phyloP scores from a whole-genome alignment of 495 filamentous ascomycete genomes.

The Clavariopsis aquatica region DNA sequence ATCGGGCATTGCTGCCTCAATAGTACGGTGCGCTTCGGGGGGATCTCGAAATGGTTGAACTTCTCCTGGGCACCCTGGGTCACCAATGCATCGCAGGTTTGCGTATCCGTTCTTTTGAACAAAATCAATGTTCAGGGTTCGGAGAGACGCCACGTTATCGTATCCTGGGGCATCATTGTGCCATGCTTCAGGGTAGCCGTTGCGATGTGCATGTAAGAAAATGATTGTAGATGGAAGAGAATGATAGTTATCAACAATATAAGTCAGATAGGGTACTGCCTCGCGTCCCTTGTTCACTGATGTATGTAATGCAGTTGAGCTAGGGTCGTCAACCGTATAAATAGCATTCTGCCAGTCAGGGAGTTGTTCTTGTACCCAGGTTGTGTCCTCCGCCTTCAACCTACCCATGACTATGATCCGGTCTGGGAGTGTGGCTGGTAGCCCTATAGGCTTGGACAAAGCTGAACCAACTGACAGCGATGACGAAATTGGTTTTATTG shows the following conservation, averaged over 20 bases:
- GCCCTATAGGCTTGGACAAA: not conserved
- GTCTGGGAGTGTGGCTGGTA: not conserved
- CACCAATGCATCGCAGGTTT: slow-evolving; percentile 52
- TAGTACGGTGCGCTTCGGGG: slow-evolving; percentile 30
- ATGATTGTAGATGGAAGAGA: slow-evolving; percentile 50
- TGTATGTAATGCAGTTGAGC: slow-evolving; percentile 45
- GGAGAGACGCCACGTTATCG: slow-evolving; percentile 44
- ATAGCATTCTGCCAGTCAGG: slow-evolving; percentile 48
- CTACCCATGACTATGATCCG: slow-evolving; percentile 14
- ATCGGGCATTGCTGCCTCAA: slow-evolving; percentile 38
- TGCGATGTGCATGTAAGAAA: slow-evolving; percentile 54
- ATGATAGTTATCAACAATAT: slow-evolving; percentile 55
- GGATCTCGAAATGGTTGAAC: slow-evolving; percentile 44
- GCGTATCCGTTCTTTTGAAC: slow-evolving; percentile 51
- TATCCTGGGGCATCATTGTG: slow-evolving; percentile 49
- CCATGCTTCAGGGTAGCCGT: slow-evolving; percentile 45
- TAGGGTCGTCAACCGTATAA: slow-evolving; percentile 54
- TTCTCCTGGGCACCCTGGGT: slow-evolving; percentile 49
- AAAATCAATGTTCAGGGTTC: slow-evolving; percentile 47
- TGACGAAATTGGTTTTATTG: not conserved
- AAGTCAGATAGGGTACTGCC: slow-evolving; percentile 56
- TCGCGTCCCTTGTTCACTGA: slow-evolving; percentile 63
- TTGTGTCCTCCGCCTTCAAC: slow-evolving; percentile 13
- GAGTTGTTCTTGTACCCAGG: slow-evolving; percentile 14
- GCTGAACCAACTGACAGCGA: not conserved